Percentiles rank a stretch among this genome's conserved stretches.
These are phyloP conservation scores for Leccinum fallax DNA, from an alignment of 1,284 basidiomycete genomes.

Conservation along the genomic window DNA sequence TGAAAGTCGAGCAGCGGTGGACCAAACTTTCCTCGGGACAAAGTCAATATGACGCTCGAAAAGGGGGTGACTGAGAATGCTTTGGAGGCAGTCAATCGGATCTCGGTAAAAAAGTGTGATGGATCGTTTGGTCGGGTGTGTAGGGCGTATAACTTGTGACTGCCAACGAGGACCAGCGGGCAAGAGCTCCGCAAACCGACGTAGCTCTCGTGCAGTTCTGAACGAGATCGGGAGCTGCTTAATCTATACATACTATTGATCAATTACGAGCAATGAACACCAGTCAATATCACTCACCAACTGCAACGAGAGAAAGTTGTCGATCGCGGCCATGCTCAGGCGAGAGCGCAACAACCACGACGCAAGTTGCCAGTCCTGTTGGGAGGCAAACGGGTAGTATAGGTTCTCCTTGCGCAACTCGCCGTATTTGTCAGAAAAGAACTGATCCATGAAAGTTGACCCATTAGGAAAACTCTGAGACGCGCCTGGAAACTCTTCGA, in stretches of 20 bases:
- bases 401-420: too few species aligned
- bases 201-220: background rate
- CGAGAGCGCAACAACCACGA: too few species aligned
- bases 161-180: background rate
- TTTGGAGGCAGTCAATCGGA: too few species aligned
- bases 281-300: background rate
- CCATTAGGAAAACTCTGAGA: background rate
- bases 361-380: too few species aligned
- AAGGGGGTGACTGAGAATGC: too few species aligned
- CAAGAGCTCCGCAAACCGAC: background rate
- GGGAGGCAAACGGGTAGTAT: too few species aligned
- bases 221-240: background rate
- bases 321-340: background rate
- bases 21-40: too few species aligned
- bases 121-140: background rate
- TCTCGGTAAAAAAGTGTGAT: background rate
- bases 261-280: background rate
- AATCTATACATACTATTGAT: background rate
- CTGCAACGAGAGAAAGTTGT: background rate
- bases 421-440: too few species aligned
- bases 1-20: too few species aligned
- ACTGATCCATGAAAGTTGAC: slow-evolving; percentile 6
- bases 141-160: background rate
- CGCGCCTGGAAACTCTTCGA: background rate
- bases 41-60: too few species aligned